Evolutionary conservation across 2,329 filamentous ascomycete species (phyloP).

Genomic region (Pseudocercospora eumusae): DNA sequence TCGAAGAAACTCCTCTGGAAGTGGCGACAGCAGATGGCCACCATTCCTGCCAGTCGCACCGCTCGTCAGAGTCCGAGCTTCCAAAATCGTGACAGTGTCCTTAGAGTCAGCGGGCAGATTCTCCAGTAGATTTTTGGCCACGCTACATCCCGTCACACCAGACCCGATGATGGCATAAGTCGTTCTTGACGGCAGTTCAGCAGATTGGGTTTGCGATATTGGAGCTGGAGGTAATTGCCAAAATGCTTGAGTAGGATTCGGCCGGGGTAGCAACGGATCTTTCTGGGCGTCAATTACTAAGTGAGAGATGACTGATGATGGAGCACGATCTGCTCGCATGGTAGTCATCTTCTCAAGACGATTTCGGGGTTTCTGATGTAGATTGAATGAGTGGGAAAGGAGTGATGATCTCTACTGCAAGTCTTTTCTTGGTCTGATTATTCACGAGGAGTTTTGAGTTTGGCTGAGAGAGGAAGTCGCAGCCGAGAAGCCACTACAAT

Average conservation of each 20-base stretch:
- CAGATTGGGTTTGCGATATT: slow-evolving; percentile 16
- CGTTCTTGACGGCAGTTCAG: slow-evolving; percentile 14
- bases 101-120: slow-evolving; percentile 9
- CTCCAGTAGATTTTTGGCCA: slow-evolving; percentile 24
- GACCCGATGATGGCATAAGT: slow-evolving; percentile 29
- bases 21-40: slow-evolving; percentile 24
- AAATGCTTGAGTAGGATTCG: slow-evolving; percentile 26
- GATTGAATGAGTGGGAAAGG: not conserved
- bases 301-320: slow-evolving; percentile 15
- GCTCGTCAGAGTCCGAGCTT: slow-evolving; percentile 23
- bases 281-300: slow-evolving; percentile 19
- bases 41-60: slow-evolving; percentile 29
- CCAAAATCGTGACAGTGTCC: slow-evolving; percentile 20
- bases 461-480: not conserved
- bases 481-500: not conserved
- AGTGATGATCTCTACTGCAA: not conserved
- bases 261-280: slow-evolving; percentile 24
- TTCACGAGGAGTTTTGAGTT: not conserved
- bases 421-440: too few relatives aligned
- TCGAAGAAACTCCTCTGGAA: slow-evolving; percentile 21
- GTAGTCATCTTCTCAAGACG: slow-evolving; percentile 2
- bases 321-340: slow-evolving; percentile 9
- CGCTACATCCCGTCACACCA: slow-evolving; percentile 26
- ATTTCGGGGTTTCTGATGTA: not conserved
- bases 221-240: slow-evolving; percentile 22